Base-by-base conservation (phyloP, 2,329 filamentous ascomycete genomes). In the Arthroderma sp. region DNA sequence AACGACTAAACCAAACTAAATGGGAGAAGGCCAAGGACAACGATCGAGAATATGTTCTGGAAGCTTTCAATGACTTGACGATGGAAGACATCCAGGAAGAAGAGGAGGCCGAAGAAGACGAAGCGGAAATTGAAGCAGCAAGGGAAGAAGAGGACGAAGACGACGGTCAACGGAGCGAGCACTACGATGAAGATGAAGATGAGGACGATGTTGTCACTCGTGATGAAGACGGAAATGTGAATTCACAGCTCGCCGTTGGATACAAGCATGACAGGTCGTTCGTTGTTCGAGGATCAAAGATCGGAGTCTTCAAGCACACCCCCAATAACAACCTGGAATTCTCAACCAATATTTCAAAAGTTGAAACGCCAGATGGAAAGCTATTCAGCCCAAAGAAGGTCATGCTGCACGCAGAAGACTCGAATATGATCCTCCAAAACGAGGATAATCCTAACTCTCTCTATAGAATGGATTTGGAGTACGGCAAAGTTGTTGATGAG, bases 221-320 rank as follows among this genome's bases (percentile, higher is more conserved):
- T 37, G 78, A 85, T 39, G 71, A 80, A 43, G 84, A 91, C 53
- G 83, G 82, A 36, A 88, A 93, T 56, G 75, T 86, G 61, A 98
- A 96, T 70, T 93, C 87, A 2, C 85, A 91, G 58, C 75, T 98
- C 44, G 91, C 91, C 8, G 91, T 98, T 42, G 91, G 91, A 45
- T 94, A 94, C 68, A 96, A 94, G 65, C 84, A 95, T 53, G 91
- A 98, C 61, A 79, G 91, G 48, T 96, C 91, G 0, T 98, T 96
- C 56, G 91, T 98, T 46, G 87, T 98, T 37, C 83, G 91, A 51
- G 91, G 91, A 30, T 91, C 88, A 55, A 95, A 96, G 74, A 98
- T 98, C 61, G 91, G 91, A 44, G 91, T 98, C 36, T 98, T 98
- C 75, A 96, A 93, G 64, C 91, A 98, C 59, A 94, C 87, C 0